phyloP scores from a whole-genome alignment of 106 monocot species.

The Apostasia ramifera region DNA sequence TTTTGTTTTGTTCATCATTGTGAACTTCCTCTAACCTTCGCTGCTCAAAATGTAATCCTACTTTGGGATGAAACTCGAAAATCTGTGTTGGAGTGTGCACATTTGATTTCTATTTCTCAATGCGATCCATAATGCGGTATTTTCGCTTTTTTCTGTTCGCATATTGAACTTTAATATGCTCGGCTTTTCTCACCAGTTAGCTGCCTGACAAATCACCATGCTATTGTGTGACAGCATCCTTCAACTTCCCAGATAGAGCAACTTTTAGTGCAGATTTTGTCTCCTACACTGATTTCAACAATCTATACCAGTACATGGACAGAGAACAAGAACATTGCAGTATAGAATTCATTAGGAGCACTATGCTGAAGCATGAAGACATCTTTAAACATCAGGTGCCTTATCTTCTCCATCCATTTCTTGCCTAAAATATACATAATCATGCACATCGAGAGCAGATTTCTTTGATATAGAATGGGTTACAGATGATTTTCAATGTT shows the following conservation, averaged over 20 bases:
- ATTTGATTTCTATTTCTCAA: neutral
- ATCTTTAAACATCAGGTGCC: constrained; percentile 61
- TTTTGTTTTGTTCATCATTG: too few relatives aligned
- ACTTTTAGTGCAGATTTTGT: too few relatives aligned
- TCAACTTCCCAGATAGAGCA: too few relatives aligned
- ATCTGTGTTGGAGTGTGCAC: too few relatives aligned
- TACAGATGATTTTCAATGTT: too few relatives aligned
- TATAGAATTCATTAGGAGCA: constrained; percentile 32
- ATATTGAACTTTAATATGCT: neutral
- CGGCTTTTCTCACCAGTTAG: constrained; percentile 7
- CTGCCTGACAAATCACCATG: neutral
- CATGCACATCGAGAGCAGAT: too few relatives aligned
- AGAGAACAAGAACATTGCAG: constrained; percentile 12
- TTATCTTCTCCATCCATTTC: neutral
- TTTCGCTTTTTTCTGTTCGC: neutral
- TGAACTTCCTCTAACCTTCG: too few relatives aligned
- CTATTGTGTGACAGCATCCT: too few relatives aligned
- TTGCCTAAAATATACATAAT: too few relatives aligned
- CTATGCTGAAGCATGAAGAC: constrained; percentile 56
- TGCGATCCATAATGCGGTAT: neutral
- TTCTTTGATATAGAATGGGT: neutral
- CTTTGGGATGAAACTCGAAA: too few relatives aligned
- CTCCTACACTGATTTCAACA: neutral
- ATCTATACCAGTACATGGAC: constrained; percentile 20
- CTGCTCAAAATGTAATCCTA: too few relatives aligned